A percentile compares a stretch with the other conserved stretches of the same genome.
phyloP scores from a whole-genome alignment of 2,329 filamentous ascomycete species.

The Aspergillus felis region DNA sequence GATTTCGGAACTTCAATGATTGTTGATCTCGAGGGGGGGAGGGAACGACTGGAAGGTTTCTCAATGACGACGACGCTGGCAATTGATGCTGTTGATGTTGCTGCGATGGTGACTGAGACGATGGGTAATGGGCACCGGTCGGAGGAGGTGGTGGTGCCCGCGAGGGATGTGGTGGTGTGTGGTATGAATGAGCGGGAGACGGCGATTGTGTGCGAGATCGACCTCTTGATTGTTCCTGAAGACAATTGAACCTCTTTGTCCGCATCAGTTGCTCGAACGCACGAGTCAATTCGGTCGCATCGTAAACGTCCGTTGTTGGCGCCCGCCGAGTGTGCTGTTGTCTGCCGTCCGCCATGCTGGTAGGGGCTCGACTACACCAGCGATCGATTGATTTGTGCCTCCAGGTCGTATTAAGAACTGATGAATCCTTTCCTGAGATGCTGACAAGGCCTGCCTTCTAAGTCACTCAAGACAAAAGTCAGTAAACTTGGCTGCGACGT shows the following conservation, averaged over 20 bases:
- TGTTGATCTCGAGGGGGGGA: constrained; percentile 69
- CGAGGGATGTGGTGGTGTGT: constrained; percentile 26
- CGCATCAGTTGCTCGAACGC: constrained; percentile 85
- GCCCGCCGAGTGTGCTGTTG: constrained; percentile 29
- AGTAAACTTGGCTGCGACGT: background rate
- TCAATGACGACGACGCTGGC: constrained; percentile 36
- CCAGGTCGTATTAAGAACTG: constrained; percentile 20
- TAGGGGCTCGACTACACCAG: constrained; percentile 23
- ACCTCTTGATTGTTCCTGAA: constrained; percentile 61
- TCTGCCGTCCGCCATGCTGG: constrained; percentile 38
- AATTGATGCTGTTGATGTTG: constrained; percentile 31
- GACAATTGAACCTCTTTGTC: constrained; percentile 80
- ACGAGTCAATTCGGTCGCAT: constrained; percentile 74
- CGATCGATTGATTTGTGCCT: constrained; percentile 18
- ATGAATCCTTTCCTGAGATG: constrained; percentile 1
- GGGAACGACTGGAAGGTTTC: constrained; percentile 66
- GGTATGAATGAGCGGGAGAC: constrained; percentile 29
- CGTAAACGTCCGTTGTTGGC: constrained; percentile 48
- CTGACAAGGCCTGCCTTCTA: constrained; percentile 5
- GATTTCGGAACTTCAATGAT: constrained; percentile 73
- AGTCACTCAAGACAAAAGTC: constrained; percentile 1
- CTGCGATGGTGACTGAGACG: constrained; percentile 15
- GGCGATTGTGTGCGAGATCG: constrained; percentile 58
- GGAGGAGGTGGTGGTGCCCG: constrained; percentile 35
- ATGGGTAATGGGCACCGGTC: constrained; percentile 17